A percentile compares a stretch with the other conserved stretches of the same genome.
Conservation (phyloP, 2,329 filamentous ascomycete species). For the Bimuria novae-zelandiae region DNA sequence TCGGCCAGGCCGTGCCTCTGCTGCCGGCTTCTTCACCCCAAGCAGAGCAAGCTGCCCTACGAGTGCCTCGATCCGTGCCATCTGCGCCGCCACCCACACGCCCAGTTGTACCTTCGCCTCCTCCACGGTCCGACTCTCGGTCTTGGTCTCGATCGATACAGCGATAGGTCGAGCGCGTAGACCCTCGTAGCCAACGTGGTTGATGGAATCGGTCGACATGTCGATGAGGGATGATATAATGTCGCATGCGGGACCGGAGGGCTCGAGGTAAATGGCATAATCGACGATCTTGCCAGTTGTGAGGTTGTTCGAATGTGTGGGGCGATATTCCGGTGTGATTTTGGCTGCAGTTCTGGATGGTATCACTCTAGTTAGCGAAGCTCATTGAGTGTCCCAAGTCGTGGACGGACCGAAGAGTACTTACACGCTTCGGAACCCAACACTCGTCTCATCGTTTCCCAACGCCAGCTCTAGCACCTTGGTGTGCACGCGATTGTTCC, state of each 20-base stretch:
- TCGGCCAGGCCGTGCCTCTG: constrained; percentile 12
- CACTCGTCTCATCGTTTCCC: constrained; percentile 14
- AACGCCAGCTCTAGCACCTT: constrained; percentile 17
- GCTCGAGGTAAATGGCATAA: constrained; percentile 20
- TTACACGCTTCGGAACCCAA: constrained; percentile 17
- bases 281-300: constrained; percentile 23
- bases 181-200: constrained; percentile 21
- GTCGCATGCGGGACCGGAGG: constrained; percentile 17
- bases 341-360: constrained; percentile 19
- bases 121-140: constrained; percentile 19
- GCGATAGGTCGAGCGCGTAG: constrained; percentile 20
- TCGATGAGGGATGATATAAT: constrained; percentile 17
- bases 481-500: constrained; percentile 13
- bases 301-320: constrained; percentile 18
- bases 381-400: constrained; percentile 8
- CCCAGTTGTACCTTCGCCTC: constrained; percentile 23
- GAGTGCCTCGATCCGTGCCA: constrained; percentile 15
- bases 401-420: constrained; percentile 9
- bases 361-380: constrained; percentile 15
- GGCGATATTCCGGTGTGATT: constrained; percentile 18
- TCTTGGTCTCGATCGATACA: constrained; percentile 23
- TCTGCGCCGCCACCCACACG: constrained; percentile 19
- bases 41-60: constrained; percentile 5
- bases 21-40: constrained; percentile 8
- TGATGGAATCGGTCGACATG: constrained; percentile 18